Percentiles rank a stretch among this genome's conserved stretches.
These are phyloP conservation scores for Pterulicium gracile DNA, from an alignment of 1,284 basidiomycete genomes.

Conservation along the genomic window DNA sequence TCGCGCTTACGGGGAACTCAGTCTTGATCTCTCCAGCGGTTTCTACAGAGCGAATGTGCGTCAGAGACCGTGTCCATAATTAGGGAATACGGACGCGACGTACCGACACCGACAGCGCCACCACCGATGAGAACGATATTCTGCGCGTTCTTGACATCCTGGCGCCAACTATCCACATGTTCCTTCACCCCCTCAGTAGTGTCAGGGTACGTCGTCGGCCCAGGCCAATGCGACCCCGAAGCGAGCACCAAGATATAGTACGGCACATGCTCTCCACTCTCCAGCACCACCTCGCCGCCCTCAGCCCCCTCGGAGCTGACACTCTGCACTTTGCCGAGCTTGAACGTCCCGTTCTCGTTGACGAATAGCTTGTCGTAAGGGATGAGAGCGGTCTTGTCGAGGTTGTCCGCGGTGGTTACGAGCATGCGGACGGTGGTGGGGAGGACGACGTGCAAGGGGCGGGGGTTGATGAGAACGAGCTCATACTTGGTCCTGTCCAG, in stretches of 20 bases:
- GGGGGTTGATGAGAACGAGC: slow-evolving; percentile 19
- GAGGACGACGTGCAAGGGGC: slow-evolving; percentile 17
- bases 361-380: slow-evolving; percentile 28
- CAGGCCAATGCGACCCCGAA: slow-evolving; percentile 34
- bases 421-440: slow-evolving; percentile 18
- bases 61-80: no score
- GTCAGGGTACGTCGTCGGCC: slow-evolving; percentile 26
- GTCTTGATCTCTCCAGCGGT: slow-evolving; percentile 37
- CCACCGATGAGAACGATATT: slow-evolving; percentile 37
- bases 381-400: slow-evolving; percentile 13
- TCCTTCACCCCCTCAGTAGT: slow-evolving; percentile 20
- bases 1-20: slow-evolving; percentile 24
- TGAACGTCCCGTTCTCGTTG: slow-evolving; percentile 27
- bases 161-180: slow-evolving; percentile 29
- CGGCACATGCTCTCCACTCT: slow-evolving; percentile 27
- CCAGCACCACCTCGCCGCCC: slow-evolving; percentile 30
- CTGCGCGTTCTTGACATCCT: slow-evolving; percentile 26
- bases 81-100: neutral
- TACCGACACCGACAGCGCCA: slow-evolving; percentile 43
- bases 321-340: slow-evolving; percentile 24
- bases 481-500: slow-evolving; percentile 17
- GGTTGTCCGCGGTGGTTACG: slow-evolving; percentile 17
- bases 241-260: slow-evolving; percentile 34
- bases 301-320: slow-evolving; percentile 23
- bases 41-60: slow-evolving; percentile 27